phyloP scores from a whole-genome alignment of 2,329 filamentous ascomycete genomes.

The Metarhizium guizhouense region DNA sequence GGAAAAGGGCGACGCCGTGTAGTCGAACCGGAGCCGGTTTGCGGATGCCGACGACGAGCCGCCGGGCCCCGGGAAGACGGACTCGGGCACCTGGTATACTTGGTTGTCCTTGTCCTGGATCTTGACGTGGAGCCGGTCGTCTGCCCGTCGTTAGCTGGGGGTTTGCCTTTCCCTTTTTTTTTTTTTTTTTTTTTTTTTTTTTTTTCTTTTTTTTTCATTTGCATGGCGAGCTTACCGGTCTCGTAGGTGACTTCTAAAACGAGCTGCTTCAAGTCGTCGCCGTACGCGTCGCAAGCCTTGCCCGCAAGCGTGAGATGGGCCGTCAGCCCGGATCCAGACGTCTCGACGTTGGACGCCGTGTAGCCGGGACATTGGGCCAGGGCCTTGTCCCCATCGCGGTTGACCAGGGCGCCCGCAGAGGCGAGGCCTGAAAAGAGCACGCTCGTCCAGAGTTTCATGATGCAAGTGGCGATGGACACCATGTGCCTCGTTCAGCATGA shows the following conservation, averaged over 20 bases:
- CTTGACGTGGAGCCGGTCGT: slow-evolving; percentile 62
- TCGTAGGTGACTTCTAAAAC: slow-evolving; percentile 48
- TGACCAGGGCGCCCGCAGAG: slow-evolving; percentile 10
- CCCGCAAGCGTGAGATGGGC: slow-evolving; percentile 65
- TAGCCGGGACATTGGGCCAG: slow-evolving; percentile 57
- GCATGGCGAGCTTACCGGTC: slow-evolving; percentile 11
- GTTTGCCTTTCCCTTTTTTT: no score
- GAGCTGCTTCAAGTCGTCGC: slow-evolving; percentile 61
- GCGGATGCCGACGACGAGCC: slow-evolving; percentile 12
- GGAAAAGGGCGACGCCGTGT: slow-evolving; percentile 48
- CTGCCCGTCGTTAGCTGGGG: slow-evolving; percentile 23
- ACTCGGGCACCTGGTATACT: slow-evolving; percentile 67
- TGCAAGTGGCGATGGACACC: no score
- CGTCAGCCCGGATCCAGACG: slow-evolving; percentile 46
- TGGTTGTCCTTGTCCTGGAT: slow-evolving; percentile 62
- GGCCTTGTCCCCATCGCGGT: not conserved
- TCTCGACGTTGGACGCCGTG: slow-evolving; percentile 49
- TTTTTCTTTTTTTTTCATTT: no score
- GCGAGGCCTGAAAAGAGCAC: slow-evolving; percentile 11
- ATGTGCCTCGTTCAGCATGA: no score
- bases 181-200: no score
- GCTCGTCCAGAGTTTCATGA: slow-evolving; percentile 12
- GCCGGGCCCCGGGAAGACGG: slow-evolving; percentile 49
- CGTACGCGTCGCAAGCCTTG: slow-evolving; percentile 65
- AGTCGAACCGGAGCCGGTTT: slow-evolving; percentile 38